Percentiles rank a stretch among this genome's conserved stretches.
Evolutionary conservation across 2,329 filamentous ascomycete genomes (phyloP).

Genomic region (Penicillium sp.): DNA sequence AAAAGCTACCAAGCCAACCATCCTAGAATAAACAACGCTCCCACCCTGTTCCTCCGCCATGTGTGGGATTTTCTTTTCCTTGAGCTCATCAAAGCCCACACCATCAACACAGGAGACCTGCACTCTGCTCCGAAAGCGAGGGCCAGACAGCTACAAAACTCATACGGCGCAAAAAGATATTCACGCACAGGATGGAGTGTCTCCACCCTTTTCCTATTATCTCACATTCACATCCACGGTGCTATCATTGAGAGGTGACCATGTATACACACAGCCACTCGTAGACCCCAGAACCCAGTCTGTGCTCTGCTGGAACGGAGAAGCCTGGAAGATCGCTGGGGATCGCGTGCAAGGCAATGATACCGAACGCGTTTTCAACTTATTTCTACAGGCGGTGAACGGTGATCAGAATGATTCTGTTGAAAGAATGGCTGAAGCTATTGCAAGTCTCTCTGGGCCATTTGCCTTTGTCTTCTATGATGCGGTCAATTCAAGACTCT

Average conservation of each 20-base stretch:
- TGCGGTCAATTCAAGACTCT: conserved; percentile 60
- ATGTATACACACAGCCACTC: conserved; percentile 72
- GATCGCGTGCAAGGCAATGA: conserved; percentile 70
- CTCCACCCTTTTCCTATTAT: conserved; percentile 36
- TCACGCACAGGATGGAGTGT: conserved; percentile 18
- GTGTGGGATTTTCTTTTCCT: conserved; percentile 56
- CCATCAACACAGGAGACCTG: conserved; percentile 36
- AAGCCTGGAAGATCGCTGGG: conserved; percentile 76
- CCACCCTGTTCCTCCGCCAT: conserved; percentile 29
- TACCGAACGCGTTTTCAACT: conserved; percentile 65
- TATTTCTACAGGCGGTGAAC: conserved; percentile 52
- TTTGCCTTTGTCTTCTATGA: conserved; percentile 90
- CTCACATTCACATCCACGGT: conserved; percentile 79
- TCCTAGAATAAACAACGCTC: conserved; percentile 1
- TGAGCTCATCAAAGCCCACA: conserved; percentile 37
- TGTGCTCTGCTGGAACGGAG: conserved; percentile 93
- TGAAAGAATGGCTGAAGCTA: conserved; percentile 42
- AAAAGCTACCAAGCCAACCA: conserved; percentile 1
- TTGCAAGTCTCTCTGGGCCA: conserved; percentile 71
- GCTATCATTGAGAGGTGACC: conserved; percentile 78
- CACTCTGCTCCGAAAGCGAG: conserved; percentile 41
- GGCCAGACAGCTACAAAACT: conserved; percentile 45
- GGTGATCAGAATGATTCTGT: conserved; percentile 22
- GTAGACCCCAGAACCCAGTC: conserved; percentile 57
- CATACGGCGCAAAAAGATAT: conserved; percentile 31